Evolutionary conservation across 768 basidiomycete species (phyloP), one percentile per base, ranked within the genome.

Genomic region (Tylopilus sp.): DNA sequence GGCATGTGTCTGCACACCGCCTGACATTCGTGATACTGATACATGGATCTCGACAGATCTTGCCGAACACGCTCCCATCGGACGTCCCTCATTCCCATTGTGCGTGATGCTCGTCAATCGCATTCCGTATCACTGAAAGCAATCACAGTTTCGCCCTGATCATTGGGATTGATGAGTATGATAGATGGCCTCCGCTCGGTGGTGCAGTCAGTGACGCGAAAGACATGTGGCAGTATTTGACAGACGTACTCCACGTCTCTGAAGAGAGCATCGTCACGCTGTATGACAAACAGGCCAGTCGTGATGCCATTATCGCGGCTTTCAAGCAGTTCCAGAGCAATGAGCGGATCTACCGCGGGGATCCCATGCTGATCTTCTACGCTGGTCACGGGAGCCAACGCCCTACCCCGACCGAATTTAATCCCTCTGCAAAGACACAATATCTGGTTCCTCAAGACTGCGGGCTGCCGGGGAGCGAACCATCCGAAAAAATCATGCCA

Each of bases 131-230:
- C 1, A 10, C 4, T 33, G 15, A 33, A 4, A 22, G 8, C 5
- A 33, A 2, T n/a, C 8, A 1, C 30, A 48, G 48, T 41, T 71
- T 73, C 12, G 74, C 74, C 8, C 63, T 78, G 20, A 63, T 76
- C 44, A 73, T 79, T 39, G 77, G 75, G 7, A 76, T 78, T 47
- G 69, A 76, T 50, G 40, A 66, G 40, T 79, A 78, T 40, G 46
- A 28, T 22, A 48, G 55, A 35, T 56, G 61, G 47, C 21, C 18
- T 2, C 58, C 67, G 39, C 69, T 78, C 39, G 43, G 31, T 17
- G 71, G 68, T 15, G 75, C 75, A 1, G 51, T 50, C 18, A 20
- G 42, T 3, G 49, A 50, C 50, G 76, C 76, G 0, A 59, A 72
- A 47, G 64, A 64, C 6, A 64, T 79, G 38, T 61, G 66, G 42